Percentiles rank a stretch among this genome's conserved stretches.
These are phyloP conservation scores for Globisporangium takayamanum DNA, from an alignment of 352 stramenopile species.

Conservation along the genomic window DNA sequence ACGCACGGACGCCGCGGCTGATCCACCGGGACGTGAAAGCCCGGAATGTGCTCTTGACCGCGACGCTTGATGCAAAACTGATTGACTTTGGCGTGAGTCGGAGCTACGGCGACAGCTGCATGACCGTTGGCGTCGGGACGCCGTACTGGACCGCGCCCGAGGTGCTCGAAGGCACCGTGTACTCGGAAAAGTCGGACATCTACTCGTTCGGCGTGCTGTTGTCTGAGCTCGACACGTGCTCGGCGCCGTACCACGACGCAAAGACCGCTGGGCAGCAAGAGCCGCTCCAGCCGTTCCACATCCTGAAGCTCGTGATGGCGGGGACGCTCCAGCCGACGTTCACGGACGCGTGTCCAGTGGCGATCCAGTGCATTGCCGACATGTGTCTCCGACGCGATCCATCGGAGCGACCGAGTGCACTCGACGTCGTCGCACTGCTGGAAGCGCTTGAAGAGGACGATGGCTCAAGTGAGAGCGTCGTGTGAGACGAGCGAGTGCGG, in stretches of 20 bases:
- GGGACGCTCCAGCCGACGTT: conserved; percentile 11
- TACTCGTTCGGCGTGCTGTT: conserved; percentile 26
- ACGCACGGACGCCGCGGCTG: conserved; percentile 31
- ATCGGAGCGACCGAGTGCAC: conserved; percentile 8
- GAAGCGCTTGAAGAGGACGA: conserved; percentile 1
- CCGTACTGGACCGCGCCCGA: conserved; percentile 19
- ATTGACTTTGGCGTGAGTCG: conserved; percentile 57
- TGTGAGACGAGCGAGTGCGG: no score
- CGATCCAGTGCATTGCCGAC: conserved; percentile 7
- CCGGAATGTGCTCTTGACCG: conserved; percentile 44
- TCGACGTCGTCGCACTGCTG: conserved; percentile 13
- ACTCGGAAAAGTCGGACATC: conserved; percentile 26
- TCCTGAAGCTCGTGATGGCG: conserved; percentile 14
- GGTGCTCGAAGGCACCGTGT: conserved; percentile 20
- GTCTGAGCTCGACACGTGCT: conserved; percentile 48
- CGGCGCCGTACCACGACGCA: conserved; percentile 21
- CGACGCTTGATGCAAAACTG: conserved; percentile 36
- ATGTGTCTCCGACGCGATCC: conserved; percentile 10
- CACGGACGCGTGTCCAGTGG: conserved; percentile 4
- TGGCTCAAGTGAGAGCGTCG: no score
- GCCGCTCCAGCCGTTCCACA: conserved; percentile 13
- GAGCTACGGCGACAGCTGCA: conserved; percentile 11
- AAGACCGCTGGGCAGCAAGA: conserved; percentile 13
- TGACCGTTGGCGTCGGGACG: conserved; percentile 19
- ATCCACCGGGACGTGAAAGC: conserved; percentile 56